phyloP scores from a whole-genome alignment of 2,329 filamentous ascomycete species.

The Fusarium metavorans region DNA sequence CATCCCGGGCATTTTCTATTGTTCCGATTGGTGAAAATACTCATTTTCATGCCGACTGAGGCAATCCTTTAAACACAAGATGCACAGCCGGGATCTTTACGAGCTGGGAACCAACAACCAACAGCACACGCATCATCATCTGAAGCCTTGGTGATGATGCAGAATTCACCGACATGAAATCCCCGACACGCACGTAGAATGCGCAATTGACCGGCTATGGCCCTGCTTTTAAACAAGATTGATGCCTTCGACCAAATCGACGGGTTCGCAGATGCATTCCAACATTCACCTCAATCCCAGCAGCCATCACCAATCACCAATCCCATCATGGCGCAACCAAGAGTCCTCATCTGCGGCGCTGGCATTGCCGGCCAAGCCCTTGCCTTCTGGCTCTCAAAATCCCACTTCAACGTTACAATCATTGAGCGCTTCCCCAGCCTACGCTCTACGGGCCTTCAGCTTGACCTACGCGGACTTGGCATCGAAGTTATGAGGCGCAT shows the following conservation, averaged over 20 bases:
- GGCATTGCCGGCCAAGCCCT: background rate
- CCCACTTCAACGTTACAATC: background rate
- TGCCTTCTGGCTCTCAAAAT: background rate
- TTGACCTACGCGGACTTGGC: background rate
- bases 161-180: background rate
- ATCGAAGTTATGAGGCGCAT: background rate
- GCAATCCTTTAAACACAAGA: background rate
- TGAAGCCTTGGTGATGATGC: background rate
- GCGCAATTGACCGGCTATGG: background rate
- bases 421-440: background rate
- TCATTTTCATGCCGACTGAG: background rate
- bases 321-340: background rate
- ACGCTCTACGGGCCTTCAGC: background rate
- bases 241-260: background rate
- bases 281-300: background rate
- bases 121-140: background rate
- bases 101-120: background rate
- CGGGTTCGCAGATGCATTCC: background rate
- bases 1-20: background rate
- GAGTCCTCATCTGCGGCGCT: background rate
- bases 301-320: background rate
- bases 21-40: background rate
- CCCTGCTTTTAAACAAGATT: background rate
- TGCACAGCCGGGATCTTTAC: background rate
- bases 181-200: background rate